phyloP scores from a whole-genome alignment of 169 alveolate species.

The Cryptosporidium felis region DNA sequence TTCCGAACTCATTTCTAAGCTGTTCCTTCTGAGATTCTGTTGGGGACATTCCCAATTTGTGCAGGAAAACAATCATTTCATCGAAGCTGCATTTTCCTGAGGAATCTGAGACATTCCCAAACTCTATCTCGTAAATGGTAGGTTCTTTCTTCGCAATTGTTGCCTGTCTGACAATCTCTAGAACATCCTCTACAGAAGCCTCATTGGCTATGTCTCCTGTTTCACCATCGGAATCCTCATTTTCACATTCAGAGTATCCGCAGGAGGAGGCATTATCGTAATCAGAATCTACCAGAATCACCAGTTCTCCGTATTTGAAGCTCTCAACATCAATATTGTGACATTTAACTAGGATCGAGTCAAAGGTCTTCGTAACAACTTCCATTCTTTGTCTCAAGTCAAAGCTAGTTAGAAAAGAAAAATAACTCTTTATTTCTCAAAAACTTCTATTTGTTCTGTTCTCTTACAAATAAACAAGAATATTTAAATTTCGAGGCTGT shows the following conservation, averaged over 20 bases:
- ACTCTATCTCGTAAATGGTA: conserved; percentile 55
- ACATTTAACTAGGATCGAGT: conserved; percentile 2
- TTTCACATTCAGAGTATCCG: neutral
- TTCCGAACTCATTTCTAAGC: conserved; percentile 34
- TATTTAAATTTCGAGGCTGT: too few species aligned
- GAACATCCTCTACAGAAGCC: conserved; percentile 39
- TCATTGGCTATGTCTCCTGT: conserved; percentile 32
- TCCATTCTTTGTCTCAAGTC: conserved; percentile 57
- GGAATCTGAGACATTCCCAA: conserved; percentile 10
- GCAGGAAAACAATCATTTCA: conserved; percentile 6
- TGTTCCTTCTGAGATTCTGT: conserved; percentile 20
- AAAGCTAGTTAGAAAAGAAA: too few species aligned
- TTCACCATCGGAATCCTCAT: neutral
- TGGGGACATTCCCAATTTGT: conserved; percentile 54
- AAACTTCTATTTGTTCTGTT: too few species aligned
- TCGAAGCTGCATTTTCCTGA: conserved; percentile 23
- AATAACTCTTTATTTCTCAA: too few species aligned
- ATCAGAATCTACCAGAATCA: conserved; percentile 31
- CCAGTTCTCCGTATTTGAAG: conserved; percentile 58
- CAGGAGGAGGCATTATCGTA: neutral
- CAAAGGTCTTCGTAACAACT: conserved; percentile 15
- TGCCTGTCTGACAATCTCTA: conserved; percentile 68
- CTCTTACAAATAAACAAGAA: too few species aligned
- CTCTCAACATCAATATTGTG: conserved; percentile 29
- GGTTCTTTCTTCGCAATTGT: conserved; percentile 52